Evolutionary conservation across 805 yeast genomes (phyloP).

Genomic region (Yarrowia sp.): DNA sequence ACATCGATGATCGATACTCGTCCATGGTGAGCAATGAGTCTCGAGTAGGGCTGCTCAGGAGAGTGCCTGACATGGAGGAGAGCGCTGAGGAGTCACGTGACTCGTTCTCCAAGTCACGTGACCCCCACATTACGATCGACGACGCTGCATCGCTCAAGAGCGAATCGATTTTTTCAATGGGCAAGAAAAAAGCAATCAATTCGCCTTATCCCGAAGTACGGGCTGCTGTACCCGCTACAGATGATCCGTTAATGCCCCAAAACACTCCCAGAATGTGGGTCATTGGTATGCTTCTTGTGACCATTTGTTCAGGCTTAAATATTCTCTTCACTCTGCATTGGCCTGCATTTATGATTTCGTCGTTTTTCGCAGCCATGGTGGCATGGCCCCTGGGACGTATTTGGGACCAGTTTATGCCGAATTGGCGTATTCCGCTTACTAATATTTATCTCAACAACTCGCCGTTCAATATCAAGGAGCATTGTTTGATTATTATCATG

Average conservation of each 20-base stretch:
- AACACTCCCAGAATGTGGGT: slow-evolving; percentile 59
- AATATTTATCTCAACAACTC: slow-evolving; percentile 54
- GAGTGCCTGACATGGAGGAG: background rate
- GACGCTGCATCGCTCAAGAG: background rate
- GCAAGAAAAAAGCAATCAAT: slow-evolving; percentile 32
- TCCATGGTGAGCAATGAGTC: background rate
- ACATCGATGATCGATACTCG: slow-evolving; percentile 19
- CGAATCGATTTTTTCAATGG: background rate
- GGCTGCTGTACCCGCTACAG: slow-evolving; percentile 59
- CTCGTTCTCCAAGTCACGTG: background rate
- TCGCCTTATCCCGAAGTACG: slow-evolving; percentile 68
- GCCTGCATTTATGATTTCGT: slow-evolving; percentile 53
- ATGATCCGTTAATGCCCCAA: slow-evolving; percentile 50
- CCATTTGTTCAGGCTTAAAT: slow-evolving; percentile 59
- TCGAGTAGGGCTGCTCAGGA: background rate
- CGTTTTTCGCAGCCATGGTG: slow-evolving; percentile 57
- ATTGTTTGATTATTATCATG: slow-evolving; percentile 55
- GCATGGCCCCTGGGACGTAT: slow-evolving; percentile 63
- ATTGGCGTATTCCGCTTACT: slow-evolving; percentile 31
- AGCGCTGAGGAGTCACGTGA: background rate
- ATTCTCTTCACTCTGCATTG: slow-evolving; percentile 57
- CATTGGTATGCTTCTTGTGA: slow-evolving; percentile 51
- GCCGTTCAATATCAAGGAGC: slow-evolving; percentile 64
- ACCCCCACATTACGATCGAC: background rate
- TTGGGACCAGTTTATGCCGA: slow-evolving; percentile 46